phyloP scores from a whole-genome alignment of 345 rosid species.

The Aegle marmelos region DNA sequence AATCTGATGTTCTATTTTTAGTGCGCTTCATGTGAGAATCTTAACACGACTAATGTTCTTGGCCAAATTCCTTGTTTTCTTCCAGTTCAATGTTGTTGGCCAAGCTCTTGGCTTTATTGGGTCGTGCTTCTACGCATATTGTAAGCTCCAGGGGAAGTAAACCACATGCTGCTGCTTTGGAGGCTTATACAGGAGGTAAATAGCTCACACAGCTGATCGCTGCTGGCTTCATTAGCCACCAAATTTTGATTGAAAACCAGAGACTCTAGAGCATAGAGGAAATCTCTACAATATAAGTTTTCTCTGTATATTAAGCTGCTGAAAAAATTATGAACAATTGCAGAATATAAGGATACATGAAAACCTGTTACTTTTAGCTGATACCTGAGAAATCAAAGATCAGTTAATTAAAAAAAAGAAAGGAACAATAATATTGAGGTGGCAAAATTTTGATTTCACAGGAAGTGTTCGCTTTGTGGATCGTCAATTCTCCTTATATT shows the following conservation, averaged over 20 bases:
- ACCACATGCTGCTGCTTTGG: neutral
- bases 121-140: conserved; percentile 55
- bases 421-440: neutral
- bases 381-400: neutral
- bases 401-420: neutral
- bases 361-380: neutral
- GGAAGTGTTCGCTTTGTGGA: neutral
- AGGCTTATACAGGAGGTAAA: conserved; percentile 14
- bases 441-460: neutral
- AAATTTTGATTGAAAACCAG: conserved; percentile 11
- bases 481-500: neutral
- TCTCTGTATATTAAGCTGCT: neutral
- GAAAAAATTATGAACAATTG: neutral
- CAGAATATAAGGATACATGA: neutral
- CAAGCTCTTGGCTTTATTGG: conserved; percentile 56
- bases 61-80: neutral
- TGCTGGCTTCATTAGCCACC: neutral
- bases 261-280: neutral
- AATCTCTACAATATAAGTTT: neutral
- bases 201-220: neutral
- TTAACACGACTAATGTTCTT: neutral
- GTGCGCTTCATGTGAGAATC: neutral
- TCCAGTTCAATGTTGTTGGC: conserved; percentile 52
- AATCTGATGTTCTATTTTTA: neutral
- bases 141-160: conserved; percentile 41